Evolutionary conservation across 257 asterid genomes (phyloP), one percentile per base, ranked within the genome.

Genomic region (Nicotiana paniculata): DNA sequence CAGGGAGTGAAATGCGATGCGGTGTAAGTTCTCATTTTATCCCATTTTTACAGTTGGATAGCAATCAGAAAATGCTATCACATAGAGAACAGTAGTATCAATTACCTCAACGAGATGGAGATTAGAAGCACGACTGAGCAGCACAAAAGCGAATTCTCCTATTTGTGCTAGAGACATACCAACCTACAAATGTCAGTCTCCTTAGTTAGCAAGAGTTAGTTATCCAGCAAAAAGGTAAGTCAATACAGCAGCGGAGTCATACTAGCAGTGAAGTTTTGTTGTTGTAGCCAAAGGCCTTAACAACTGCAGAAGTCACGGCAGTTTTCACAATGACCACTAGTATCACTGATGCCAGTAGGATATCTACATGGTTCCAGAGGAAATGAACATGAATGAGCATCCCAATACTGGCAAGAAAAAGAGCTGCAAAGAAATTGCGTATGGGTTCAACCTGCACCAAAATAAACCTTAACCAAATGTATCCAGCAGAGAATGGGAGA

Each of bases 161-260:
- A 96, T 96, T 88, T 96, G 99, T 37, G 99, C 99, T 89, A 96
- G 87, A 79, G 98, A 96, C 98, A 96, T 93, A 28, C 99, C 99
- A 18, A 96, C 98, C 99, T 96, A 80, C 86, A 84, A 33, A 59
- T 57, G 74, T 70, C 39, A 24, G 51, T 26, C 39, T 74, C 24
- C 79, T 46, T 72, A 46, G 61, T 72, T 48, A 74, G 24, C 62
- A 74, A 24, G 51, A 46, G 39, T 46, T 3, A 12, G 79, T 6
- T 24, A 48, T 13, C 51, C 79, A 74, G 24, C 39, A 81, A 82
- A 74, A 32, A 17, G 26, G 17, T 66, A 57, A 39, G 24, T 35
- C 83, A 85, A 77, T 63, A 82, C 68, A 85, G 72, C 9, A 24
- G 82, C 74, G 84, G 89, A 74, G 78, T 84, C 97, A 86, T 88